These are phyloP conservation scores for Eucalyptus viminalis DNA, from an alignment of 345 rosid genomes.

Conservation along the genomic window DNA sequence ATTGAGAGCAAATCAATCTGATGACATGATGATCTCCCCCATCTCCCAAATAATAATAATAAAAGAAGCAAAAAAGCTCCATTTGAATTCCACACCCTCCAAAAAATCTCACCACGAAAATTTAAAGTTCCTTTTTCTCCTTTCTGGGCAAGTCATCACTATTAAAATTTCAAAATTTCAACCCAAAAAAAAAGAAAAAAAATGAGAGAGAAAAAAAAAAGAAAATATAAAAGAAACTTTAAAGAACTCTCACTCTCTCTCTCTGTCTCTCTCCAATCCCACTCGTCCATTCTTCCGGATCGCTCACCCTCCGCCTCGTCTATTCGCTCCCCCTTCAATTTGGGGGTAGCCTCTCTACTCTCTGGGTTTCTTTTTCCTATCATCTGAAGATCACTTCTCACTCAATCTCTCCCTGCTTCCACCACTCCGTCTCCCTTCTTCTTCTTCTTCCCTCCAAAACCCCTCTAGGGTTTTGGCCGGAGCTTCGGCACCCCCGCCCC, in stretches of 20 bases:
- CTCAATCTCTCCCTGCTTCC: not conserved
- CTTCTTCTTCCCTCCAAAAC: not conserved
- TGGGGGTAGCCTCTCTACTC: not conserved
- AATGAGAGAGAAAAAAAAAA: fast-evolving
- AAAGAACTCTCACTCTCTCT: not conserved
- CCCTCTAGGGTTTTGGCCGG: not conserved
- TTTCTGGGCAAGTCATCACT: not conserved
- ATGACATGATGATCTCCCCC: not conserved
- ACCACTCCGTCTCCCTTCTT: not conserved
- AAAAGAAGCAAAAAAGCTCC: not conserved
- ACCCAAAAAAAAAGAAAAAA: fast-evolving
- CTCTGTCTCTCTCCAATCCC: not conserved
- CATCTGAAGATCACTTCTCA: not conserved
- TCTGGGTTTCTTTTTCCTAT: not conserved
- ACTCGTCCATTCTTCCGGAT: not conserved
- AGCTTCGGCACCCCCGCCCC: not conserved
- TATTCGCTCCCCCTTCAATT: not conserved
- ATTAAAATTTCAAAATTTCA: not conserved
- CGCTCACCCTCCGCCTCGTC: not conserved
- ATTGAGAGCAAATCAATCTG: not conserved
- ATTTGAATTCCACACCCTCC: not conserved
- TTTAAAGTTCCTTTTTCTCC: not conserved
- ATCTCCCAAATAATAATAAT: not conserved
- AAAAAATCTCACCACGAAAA: not conserved
- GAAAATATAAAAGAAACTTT: not conserved